Evolutionary conservation across 257 asterid genomes (phyloP), one percentile per base, ranked within the genome.

Genomic region (Nicotiana benthamiana): DNA sequence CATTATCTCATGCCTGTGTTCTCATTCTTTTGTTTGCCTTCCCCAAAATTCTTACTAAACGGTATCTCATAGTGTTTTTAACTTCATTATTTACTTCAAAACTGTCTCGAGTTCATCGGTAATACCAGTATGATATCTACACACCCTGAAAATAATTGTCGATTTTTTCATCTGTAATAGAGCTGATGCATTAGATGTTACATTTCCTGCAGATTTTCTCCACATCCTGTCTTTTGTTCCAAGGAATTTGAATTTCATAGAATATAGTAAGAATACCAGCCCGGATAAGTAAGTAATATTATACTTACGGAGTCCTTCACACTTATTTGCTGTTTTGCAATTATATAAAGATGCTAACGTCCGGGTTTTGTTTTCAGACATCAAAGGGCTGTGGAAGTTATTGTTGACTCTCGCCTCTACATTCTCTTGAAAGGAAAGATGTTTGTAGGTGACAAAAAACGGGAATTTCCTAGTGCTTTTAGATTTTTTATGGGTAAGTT

Each of bases 381-480:
- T 76, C 82, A 77, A 63, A 84, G 80, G 77, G 54, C 77, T 43
- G 13, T 20, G 26, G 90, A 87, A 18, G 68, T 87, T 72, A 82
- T 85, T 63, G 87, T 87, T 62, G 90, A 87, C 84, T 83, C 90
- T 80, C 87, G 90, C 46, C 75, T 87, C 79, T 87, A 87, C 65
- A 86, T 87, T 80, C 82, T 59, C 51, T 80, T 88, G 34, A 80
- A 67, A 64, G 90, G 90, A 63, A 85, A 34, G 82, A 87, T 87
- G 90, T 87, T 87, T 81, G 83, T 43, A 36, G 87, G 89, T 66
- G 75, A 82, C 43, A 70, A 11, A 32, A 83, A 72, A 75, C 87
- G 90, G 28, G 7, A 54, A 26, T 7, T 27, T n/a, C 90, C 90
- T 20, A 77, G 79, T 77, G 75, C 87, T 79, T 87, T 87, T 78